Conservation (phyloP, 176 grass and related monocot species). For the Lolium multiflorum region DNA sequence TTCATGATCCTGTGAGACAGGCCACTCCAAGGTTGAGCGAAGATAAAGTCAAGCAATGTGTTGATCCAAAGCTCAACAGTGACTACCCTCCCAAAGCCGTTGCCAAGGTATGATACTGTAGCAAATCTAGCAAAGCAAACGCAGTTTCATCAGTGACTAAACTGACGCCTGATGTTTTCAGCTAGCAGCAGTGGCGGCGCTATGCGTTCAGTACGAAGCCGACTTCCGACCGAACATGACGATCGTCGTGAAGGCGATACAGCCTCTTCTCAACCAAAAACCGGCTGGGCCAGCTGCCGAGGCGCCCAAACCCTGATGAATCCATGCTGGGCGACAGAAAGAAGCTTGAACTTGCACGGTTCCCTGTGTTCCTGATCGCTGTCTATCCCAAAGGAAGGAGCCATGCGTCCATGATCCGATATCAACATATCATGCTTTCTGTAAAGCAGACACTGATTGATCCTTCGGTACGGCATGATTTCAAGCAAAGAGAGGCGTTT, state of each 20-base stretch:
- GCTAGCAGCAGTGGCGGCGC: conserved; percentile 78
- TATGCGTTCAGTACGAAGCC: conserved; percentile 81
- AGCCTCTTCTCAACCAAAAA: conserved; percentile 75
- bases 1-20: conserved; percentile 39
- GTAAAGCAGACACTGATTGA: conserved; percentile 40
- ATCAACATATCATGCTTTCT: conserved; percentile 23
- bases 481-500: conserved; percentile 40
- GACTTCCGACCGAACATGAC: conserved; percentile 97
- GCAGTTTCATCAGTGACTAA: background rate
- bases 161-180: conserved; percentile 24
- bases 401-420: conserved; percentile 31
- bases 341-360: conserved; percentile 25
- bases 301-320: conserved; percentile 42
- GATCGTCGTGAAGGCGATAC: conserved; percentile 83
- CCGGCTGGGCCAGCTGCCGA: conserved; percentile 33
- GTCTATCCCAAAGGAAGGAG: conserved; percentile 16
- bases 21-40: conserved; percentile 92
- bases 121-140: conserved; percentile 12
- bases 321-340: background rate
- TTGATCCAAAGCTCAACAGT: conserved; percentile 84
- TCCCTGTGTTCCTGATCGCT: conserved; percentile 16
- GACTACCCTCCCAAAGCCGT: conserved; percentile 91
- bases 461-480: conserved; percentile 38
- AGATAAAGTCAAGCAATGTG: conserved; percentile 91
- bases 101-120: conserved; percentile 64